Percentiles rank a stretch among this genome's conserved stretches.
These are phyloP conservation scores for Leptographium lundbergii DNA, from an alignment of 2,329 filamentous ascomycete species.

Conservation along the genomic window DNA sequence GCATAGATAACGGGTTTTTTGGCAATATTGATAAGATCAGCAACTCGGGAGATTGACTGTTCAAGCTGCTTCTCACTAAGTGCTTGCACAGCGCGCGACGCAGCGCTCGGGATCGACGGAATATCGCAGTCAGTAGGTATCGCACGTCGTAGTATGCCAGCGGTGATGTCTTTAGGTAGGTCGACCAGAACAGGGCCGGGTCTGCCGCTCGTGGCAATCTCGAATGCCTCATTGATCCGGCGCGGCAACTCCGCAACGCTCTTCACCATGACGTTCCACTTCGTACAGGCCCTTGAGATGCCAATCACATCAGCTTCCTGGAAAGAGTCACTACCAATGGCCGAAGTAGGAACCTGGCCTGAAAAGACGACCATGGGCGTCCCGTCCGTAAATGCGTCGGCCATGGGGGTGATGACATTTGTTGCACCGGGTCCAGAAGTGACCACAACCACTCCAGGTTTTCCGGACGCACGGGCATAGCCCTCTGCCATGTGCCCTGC, in stretches of 20 bases:
- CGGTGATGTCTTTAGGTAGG: slow-evolving; percentile 92
- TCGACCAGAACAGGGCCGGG: slow-evolving; percentile 93
- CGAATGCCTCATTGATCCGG: slow-evolving; percentile 94
- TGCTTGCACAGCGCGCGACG: slow-evolving; percentile 68
- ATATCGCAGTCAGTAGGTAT: slow-evolving; percentile 67
- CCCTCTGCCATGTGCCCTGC: slow-evolving; percentile 98
- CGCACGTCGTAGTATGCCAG: slow-evolving; percentile 65
- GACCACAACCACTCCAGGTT: slow-evolving; percentile 89
- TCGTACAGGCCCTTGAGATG: slow-evolving; percentile 89
- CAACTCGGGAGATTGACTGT: slow-evolving; percentile 62
- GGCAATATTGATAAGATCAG: slow-evolving; percentile 69
- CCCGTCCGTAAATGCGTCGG: slow-evolving; percentile 89
- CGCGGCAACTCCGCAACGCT: slow-evolving; percentile 84
- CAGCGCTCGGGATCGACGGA: slow-evolving; percentile 73
- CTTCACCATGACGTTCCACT: slow-evolving; percentile 99
- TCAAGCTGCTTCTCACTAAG: slow-evolving; percentile 60
- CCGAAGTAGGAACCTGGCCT: slow-evolving; percentile 80
- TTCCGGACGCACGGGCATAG: slow-evolving; percentile 85
- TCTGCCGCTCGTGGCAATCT: slow-evolving; percentile 88
- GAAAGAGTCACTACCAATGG: slow-evolving; percentile 92
- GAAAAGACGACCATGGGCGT: slow-evolving; percentile 93
- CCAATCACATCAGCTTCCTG: slow-evolving; percentile 92
- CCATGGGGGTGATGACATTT: slow-evolving; percentile 92
- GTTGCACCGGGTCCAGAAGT: slow-evolving; percentile 95
- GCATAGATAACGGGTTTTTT: slow-evolving; percentile 96